Conservation (phyloP, 257 asterid species). For the Rhazya stricta region DNA sequence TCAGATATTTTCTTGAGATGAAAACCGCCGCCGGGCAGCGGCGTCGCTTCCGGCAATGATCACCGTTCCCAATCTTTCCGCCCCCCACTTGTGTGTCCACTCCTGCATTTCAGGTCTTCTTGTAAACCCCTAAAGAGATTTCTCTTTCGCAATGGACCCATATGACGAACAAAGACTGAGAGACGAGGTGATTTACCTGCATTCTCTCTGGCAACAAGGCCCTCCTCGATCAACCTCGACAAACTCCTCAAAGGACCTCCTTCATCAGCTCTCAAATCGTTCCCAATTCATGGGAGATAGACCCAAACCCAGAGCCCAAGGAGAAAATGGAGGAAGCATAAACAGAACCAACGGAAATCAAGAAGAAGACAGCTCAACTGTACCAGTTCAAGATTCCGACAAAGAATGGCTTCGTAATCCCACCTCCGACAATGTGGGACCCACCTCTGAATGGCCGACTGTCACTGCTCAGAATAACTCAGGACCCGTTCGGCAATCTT, state of each 20-base stretch:
- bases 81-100: not conserved
- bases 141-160: slow-evolving; percentile 41
- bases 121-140: not conserved
- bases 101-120: not conserved
- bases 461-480: slow-evolving; percentile 34
- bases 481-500: slow-evolving; percentile 24
- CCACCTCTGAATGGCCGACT: slow-evolving; percentile 27
- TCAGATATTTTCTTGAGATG: no score
- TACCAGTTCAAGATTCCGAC: slow-evolving; percentile 26
- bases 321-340: not conserved
- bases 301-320: slow-evolving; percentile 1
- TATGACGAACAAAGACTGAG: slow-evolving; percentile 39
- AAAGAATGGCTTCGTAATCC: slow-evolving; percentile 54
- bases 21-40: no score
- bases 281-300: slow-evolving; percentile 34
- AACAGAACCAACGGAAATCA: slow-evolving; percentile 1
- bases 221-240: slow-evolving; percentile 40
- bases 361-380: slow-evolving; percentile 4
- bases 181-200: slow-evolving; percentile 68
- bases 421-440: slow-evolving; percentile 24
- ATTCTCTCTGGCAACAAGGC: slow-evolving; percentile 67
- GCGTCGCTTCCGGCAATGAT: no score
- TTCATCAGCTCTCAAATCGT: slow-evolving; percentile 30
- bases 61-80: not conserved
- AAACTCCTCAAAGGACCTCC: slow-evolving; percentile 6